Evolutionary conservation across 1,139 yeast genomes (phyloP).

Genomic region (Debaryomyces subglobosus): DNA sequence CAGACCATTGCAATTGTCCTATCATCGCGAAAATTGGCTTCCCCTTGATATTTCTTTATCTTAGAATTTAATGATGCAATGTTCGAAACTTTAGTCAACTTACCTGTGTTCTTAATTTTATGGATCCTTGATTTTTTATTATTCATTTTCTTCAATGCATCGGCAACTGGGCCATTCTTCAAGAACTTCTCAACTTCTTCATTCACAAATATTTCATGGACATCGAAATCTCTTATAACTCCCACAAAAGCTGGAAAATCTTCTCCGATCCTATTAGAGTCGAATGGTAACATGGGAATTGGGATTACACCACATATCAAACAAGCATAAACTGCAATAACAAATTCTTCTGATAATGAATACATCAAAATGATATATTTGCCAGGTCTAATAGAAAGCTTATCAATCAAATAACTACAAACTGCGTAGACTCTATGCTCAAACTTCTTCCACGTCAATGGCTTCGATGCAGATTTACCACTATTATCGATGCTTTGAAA

Average conservation of each 20-base stretch:
- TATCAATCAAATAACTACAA: conserved; percentile 57
- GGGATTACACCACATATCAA: conserved; percentile 79
- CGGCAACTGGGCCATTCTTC: conserved; percentile 70
- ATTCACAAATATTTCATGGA: conserved; percentile 75
- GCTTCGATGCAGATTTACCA: conserved; percentile 54
- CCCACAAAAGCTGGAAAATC: conserved; percentile 73
- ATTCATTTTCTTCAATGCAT: conserved; percentile 60
- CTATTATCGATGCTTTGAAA: conserved; percentile 63
- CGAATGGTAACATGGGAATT: conserved; percentile 79
- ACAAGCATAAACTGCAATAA: conserved; percentile 85
- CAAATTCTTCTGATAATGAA: conserved; percentile 85
- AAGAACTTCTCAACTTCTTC: conserved; percentile 71
- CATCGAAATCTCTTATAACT: conserved; percentile 69
- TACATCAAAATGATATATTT: conserved; percentile 80
- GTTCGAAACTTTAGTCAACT: conserved; percentile 59
- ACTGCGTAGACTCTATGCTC: conserved; percentile 78
- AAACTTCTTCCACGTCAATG: conserved; percentile 82
- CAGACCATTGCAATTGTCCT: conserved; percentile 59
- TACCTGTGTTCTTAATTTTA: conserved; percentile 67
- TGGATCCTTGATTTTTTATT: conserved; percentile 50
- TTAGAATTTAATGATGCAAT: conserved; percentile 49
- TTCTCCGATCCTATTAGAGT: conserved; percentile 68
- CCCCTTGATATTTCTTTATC: conserved; percentile 50
- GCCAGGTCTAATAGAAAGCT: conserved; percentile 61
- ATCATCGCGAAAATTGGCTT: conserved; percentile 44